Evolutionary conservation across 768 basidiomycete genomes (phyloP).

Genomic region (Mycena venus): DNA sequence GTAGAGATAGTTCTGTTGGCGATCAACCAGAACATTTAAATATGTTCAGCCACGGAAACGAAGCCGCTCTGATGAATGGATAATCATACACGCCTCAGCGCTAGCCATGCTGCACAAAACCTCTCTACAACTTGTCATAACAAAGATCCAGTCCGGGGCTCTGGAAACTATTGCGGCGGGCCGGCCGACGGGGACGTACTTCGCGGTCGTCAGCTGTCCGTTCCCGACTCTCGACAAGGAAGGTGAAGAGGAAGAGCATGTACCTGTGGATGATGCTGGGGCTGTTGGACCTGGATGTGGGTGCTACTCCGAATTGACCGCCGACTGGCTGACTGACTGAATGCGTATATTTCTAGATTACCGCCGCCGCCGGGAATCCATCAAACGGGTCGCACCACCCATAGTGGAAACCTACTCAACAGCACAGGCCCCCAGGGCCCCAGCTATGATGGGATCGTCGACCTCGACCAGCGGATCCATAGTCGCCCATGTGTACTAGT

Average conservation of each 20-base stretch:
- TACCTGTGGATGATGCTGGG: not conserved
- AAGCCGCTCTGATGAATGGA: no score
- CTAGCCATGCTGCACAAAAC: no score
- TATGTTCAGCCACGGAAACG: no score
- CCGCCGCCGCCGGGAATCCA: constrained; percentile 8
- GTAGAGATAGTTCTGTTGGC: no score
- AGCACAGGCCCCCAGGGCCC: not conserved
- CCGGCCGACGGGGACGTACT: constrained; percentile 2
- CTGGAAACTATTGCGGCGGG: not conserved
- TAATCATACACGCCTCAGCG: no score
- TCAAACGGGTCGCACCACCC: constrained; percentile 13
- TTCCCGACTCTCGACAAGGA: constrained; percentile 11
- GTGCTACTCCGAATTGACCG: no score
- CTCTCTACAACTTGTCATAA: no score
- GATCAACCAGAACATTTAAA: no score
- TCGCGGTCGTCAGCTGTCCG: constrained; percentile 10
- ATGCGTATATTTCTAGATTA: constrained; percentile 8
- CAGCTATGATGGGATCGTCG: not conserved
- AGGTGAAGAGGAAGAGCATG: no score
- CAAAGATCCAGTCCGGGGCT: no score
- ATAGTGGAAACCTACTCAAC: constrained; percentile 1
- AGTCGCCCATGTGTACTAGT: not conserved
- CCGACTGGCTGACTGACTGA: not conserved
- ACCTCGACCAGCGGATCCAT: constrained; percentile 16
- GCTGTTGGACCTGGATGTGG: not conserved